These are phyloP conservation scores for Sporothrix mexicana DNA, from an alignment of 2,329 filamentous ascomycete species.

Conservation along the genomic window DNA sequence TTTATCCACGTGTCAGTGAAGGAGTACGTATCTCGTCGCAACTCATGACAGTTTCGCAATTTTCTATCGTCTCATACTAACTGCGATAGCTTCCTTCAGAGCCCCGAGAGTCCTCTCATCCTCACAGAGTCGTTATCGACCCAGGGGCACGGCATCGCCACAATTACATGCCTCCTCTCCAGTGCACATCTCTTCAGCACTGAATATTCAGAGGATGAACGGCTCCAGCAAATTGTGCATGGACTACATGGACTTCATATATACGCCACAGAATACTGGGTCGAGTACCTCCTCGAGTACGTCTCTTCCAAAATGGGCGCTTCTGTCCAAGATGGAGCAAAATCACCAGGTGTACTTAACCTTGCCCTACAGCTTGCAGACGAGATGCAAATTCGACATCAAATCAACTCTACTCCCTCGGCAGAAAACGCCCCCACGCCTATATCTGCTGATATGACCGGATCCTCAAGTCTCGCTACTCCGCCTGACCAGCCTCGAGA, in stretches of 20 bases:
- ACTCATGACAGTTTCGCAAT: not conserved
- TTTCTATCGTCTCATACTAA: not conserved
- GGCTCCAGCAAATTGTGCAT: not conserved
- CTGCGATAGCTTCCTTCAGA: not conserved
- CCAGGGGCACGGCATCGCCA: not conserved
- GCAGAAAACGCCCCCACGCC: not conserved
- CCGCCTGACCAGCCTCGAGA: not conserved
- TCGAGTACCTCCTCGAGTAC: not conserved
- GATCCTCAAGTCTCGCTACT: not conserved
- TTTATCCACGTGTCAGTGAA: not conserved
- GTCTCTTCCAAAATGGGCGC: not conserved
- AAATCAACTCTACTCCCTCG: not conserved
- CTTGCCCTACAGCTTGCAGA: not conserved
- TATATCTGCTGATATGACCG: not conserved
- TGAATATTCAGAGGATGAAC: not conserved
- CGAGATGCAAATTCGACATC: not conserved
- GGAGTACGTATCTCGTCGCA: not conserved
- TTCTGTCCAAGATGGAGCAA: not conserved
- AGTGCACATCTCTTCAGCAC: not conserved
- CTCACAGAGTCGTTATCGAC: not conserved
- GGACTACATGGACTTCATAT: not conserved
- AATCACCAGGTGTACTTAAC: not conserved
- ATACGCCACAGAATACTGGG: not conserved
- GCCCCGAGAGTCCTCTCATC: not conserved
- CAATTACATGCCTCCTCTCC: not conserved